Percentiles rank a stretch among this genome's conserved stretches.
Evolutionary conservation across 108 stramenopile genomes (phyloP).

Genomic region (Fragilaria crotonensis): DNA sequence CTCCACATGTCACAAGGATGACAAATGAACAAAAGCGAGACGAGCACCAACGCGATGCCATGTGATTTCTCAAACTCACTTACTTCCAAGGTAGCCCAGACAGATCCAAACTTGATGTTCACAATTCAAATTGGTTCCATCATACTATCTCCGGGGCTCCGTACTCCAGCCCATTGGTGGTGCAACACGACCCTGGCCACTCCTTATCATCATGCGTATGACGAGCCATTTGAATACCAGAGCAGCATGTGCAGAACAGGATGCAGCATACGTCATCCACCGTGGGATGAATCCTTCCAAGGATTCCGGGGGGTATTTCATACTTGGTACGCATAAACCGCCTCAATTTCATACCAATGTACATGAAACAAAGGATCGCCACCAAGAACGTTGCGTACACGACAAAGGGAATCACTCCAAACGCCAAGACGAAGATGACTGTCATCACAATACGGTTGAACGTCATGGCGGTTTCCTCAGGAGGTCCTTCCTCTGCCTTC

Average conservation of each 20-base stretch:
- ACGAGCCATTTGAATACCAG: constrained; percentile 61
- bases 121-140: too few species aligned
- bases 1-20: too few species aligned
- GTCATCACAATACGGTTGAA: constrained; percentile 35
- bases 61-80: too few species aligned
- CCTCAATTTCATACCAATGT: constrained; percentile 31
- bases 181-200: constrained; percentile 54
- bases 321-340: constrained; percentile 38
- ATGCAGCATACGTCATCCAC: constrained; percentile 52
- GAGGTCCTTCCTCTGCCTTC: constrained; percentile 19
- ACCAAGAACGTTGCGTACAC: constrained; percentile 16
- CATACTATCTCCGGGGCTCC: constrained; percentile 41
- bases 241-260: constrained; percentile 55
- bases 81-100: too few species aligned
- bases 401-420: constrained; percentile 30
- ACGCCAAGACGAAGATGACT: constrained; percentile 15
- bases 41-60: too few species aligned
- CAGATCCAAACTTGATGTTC: too few species aligned
- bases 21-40: too few species aligned
- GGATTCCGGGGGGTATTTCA: constrained; percentile 37
- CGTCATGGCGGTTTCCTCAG: constrained; percentile 35
- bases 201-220: constrained; percentile 73
- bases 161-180: constrained; percentile 48
- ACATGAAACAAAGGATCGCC: constrained; percentile 17
- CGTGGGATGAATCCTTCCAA: constrained; percentile 6